Evolutionary conservation across 164 flowering plant genomes (phyloP), one percentile per base, ranked within the genome.

Genomic region (Piper betle): DNA sequence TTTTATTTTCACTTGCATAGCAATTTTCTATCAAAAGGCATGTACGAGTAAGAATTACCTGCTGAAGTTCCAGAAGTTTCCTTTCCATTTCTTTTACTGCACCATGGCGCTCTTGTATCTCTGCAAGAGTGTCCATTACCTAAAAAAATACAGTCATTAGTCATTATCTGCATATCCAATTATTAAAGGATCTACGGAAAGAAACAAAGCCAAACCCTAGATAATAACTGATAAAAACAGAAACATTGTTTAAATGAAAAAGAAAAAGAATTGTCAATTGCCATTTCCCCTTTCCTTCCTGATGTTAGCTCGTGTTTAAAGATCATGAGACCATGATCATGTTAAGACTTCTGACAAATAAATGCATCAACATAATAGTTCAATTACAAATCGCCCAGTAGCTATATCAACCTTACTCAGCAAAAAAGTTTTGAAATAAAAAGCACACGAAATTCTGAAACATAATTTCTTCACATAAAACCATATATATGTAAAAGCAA

Each of bases 321-420:
- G 12, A 42, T 5, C 8, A 39, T 40, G 17, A 19, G 11, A 42
- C 5, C n/a, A 43, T 5, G 39, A 61, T 2, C 9, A 17, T 11
- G 33, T 17, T 37, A 16, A 7, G 33, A 5, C 41, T 57, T 37
- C 13, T 5, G 9, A 4, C 6, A 58, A 58, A 16, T 25, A 25
- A 12, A 16, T 37, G 33, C 25, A 58, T 58, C 15, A 13, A 11
- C n/a, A 16, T 18, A 46, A 3, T 50, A n/a, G n/a, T 41, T 7
- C 17, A 11, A 40, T 12, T 7, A 41, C 2, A 60, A 9, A 43
- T 60, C 11, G 42, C 18, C 41, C 3, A 41, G 20, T 19, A 13
- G 18, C 20, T 13, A 40, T 19, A 19, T 10, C 7, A 48, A 38
- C 37, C 20, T 33, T 17, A 86, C 91, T 87, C 78, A 88, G 15